These are phyloP conservation scores for Geotrichum aggregatum DNA, from an alignment of 1,139 yeast genomes.

Conservation along the genomic window DNA sequence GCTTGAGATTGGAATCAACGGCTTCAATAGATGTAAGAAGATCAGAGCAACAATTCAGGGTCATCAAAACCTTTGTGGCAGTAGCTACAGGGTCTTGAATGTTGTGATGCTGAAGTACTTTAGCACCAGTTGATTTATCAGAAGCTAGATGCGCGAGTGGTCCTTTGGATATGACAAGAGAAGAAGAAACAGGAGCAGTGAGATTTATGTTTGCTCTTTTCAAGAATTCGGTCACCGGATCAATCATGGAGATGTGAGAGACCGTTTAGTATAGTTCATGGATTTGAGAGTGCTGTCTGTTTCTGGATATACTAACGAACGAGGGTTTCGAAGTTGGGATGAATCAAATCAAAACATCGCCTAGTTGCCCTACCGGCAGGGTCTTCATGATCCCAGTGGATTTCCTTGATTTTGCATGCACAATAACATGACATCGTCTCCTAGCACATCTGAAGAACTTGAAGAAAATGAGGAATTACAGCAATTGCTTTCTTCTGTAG, in stretches of 20 bases:
- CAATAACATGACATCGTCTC: too few relatives aligned
- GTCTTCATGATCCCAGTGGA: not conserved
- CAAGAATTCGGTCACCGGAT: slow-evolving; percentile 14
- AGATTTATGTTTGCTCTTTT: slow-evolving; percentile 13
- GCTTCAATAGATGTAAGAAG: slow-evolving; percentile 7
- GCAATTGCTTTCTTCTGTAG: too few relatives aligned
- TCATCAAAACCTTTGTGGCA: slow-evolving; percentile 13
- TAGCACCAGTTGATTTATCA: not conserved
- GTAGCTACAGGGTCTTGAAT: slow-evolving; percentile 17
- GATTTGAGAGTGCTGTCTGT: not conserved
- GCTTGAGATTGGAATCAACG: slow-evolving; percentile 11
- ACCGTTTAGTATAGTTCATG: too few relatives aligned
- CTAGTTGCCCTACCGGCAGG: slow-evolving; percentile 1
- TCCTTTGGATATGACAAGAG: slow-evolving; percentile 10
- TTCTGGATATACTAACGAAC: too few relatives aligned
- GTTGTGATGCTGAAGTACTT: slow-evolving; percentile 16
- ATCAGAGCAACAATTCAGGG: slow-evolving; percentile 13
- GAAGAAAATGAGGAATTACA: too few relatives aligned
- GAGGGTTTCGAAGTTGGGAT: too few relatives aligned
- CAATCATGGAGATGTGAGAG: slow-evolving; percentile 9
- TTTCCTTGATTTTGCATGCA: not conserved
- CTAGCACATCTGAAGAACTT: too few relatives aligned
- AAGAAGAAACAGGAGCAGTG: slow-evolving; percentile 19
- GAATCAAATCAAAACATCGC: not conserved
- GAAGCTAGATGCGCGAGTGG: not conserved